phyloP scores from a whole-genome alignment of 2,329 filamentous ascomycete species.

The Purpureocillium takamizusanense region DNA sequence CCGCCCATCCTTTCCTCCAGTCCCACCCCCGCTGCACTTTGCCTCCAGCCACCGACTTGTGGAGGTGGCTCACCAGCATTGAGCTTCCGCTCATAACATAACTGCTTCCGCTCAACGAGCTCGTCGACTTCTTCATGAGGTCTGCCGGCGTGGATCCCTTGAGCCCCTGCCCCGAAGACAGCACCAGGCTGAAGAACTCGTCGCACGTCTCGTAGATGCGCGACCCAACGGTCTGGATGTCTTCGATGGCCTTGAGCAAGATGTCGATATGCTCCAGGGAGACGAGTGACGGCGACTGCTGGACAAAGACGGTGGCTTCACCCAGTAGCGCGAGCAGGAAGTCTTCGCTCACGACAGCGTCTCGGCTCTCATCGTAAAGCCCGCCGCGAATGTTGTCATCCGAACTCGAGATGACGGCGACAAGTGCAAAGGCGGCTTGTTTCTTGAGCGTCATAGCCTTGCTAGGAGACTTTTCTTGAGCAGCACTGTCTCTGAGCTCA shows the following conservation, averaged over 20 bases:
- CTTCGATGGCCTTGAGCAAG: constrained; percentile 69
- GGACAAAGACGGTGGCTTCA: constrained; percentile 71
- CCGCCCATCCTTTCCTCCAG: constrained; percentile 69
- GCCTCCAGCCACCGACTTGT: constrained; percentile 50
- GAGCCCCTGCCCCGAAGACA: constrained; percentile 58
- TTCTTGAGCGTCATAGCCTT: constrained; percentile 53
- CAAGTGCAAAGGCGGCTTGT: constrained; percentile 62
- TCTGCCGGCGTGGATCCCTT: constrained; percentile 56
- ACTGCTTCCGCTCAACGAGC: constrained; percentile 46
- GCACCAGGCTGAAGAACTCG: constrained; percentile 67
- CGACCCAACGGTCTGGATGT: constrained; percentile 65
- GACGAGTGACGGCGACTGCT: constrained; percentile 45
- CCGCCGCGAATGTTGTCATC: constrained; percentile 88
- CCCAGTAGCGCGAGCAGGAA: constrained; percentile 76
- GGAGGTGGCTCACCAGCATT: constrained; percentile 55
- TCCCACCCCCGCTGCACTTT: constrained; percentile 59
- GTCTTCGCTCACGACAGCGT: constrained; percentile 81
- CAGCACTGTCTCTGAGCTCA: constrained; percentile 60
- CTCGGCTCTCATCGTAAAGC: constrained; percentile 70
- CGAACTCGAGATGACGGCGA: constrained; percentile 77
- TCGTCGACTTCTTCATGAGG: constrained; percentile 51
- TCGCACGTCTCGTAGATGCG: constrained; percentile 67
- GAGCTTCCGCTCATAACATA: constrained; percentile 68
- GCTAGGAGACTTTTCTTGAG: constrained; percentile 16
- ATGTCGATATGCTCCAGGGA: constrained; percentile 64